A percentile compares a stretch with the other conserved stretches of the same genome.
Evolutionary conservation across 805 yeast species (phyloP).

Genomic region (Debaryomyces prosopidis): DNA sequence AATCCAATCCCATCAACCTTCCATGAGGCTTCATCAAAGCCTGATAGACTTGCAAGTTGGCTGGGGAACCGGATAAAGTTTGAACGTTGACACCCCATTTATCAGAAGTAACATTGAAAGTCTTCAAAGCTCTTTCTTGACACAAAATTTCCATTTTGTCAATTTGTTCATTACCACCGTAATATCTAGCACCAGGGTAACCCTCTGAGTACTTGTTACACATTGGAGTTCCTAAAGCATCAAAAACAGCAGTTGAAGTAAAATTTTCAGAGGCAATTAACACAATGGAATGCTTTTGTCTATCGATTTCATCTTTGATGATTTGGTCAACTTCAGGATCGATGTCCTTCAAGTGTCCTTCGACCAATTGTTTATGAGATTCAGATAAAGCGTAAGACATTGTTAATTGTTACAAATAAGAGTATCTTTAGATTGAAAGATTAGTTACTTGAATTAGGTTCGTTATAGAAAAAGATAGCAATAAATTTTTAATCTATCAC

Average conservation of each 20-base stretch:
- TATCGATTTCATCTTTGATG: conserved; percentile 69
- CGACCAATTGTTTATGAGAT: conserved; percentile 52
- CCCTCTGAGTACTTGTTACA: conserved; percentile 98
- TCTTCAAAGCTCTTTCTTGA: conserved; percentile 86
- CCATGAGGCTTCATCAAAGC: conserved; percentile 88
- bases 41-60: conserved; percentile 89
- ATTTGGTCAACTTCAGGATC: conserved; percentile 88
- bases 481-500: not conserved
- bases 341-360: conserved; percentile 62
- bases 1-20: conserved; percentile 94
- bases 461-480: too few relatives aligned
- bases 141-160: conserved; percentile 89
- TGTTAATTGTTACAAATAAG: conserved; percentile 5
- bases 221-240: conserved; percentile 93
- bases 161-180: conserved; percentile 96
- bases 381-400: conserved; percentile 51
- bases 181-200: conserved; percentile 96
- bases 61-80: conserved; percentile 94
- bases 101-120: conserved; percentile 71
- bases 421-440: not conserved
- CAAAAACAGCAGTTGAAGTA: conserved; percentile 93
- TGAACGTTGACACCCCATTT: conserved; percentile 99
- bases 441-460: not conserved
- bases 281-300: conserved; percentile 91
- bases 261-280: conserved; percentile 95